Percentiles rank a stretch among this genome's conserved stretches.
phyloP scores from a whole-genome alignment of 2,329 filamentous ascomycete genomes.

The Xylaria sp. region DNA sequence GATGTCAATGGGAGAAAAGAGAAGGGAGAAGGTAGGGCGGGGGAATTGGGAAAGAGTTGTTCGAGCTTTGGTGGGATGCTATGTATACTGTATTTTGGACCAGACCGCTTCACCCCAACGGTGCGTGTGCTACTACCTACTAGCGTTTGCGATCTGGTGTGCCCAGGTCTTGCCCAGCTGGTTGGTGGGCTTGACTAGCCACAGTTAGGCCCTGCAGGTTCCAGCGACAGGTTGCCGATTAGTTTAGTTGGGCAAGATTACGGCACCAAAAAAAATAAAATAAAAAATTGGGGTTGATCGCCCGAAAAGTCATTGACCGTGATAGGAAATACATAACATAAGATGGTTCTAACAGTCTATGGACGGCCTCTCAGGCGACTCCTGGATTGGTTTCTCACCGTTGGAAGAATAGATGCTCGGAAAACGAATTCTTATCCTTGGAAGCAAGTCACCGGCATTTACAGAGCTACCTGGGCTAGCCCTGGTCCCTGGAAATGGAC shows the following conservation, averaged over 20 bases:
- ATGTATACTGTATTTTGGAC: slow-evolving; percentile 37
- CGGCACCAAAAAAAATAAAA: neutral
- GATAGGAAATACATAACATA: too few species aligned
- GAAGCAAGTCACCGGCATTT: too few species aligned
- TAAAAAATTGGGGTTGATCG: neutral
- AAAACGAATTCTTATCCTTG: too few species aligned
- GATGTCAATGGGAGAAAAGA: slow-evolving; percentile 23
- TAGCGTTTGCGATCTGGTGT: slow-evolving; percentile 22
- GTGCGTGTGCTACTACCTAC: slow-evolving; percentile 29
- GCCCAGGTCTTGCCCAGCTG: too few species aligned
- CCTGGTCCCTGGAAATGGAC: neutral
- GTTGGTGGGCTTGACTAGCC: slow-evolving; percentile 21
- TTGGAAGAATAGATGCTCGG: too few species aligned
- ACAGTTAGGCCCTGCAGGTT: slow-evolving; percentile 1
- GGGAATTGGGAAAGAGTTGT: slow-evolving; percentile 30
- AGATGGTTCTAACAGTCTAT: neutral
- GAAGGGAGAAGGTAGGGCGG: slow-evolving; percentile 16
- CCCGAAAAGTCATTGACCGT: neutral
- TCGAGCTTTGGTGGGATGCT: slow-evolving; percentile 25
- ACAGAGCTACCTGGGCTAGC: too few species aligned
- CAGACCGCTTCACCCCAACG: slow-evolving; percentile 43
- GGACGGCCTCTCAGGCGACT: neutral
- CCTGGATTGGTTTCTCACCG: slow-evolving; percentile 6
- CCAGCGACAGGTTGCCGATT: neutral
- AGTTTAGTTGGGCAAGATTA: neutral